Base-by-base conservation (phyloP, 2,329 filamentous ascomycete species). In the Pseudogymnoascus sp. region DNA sequence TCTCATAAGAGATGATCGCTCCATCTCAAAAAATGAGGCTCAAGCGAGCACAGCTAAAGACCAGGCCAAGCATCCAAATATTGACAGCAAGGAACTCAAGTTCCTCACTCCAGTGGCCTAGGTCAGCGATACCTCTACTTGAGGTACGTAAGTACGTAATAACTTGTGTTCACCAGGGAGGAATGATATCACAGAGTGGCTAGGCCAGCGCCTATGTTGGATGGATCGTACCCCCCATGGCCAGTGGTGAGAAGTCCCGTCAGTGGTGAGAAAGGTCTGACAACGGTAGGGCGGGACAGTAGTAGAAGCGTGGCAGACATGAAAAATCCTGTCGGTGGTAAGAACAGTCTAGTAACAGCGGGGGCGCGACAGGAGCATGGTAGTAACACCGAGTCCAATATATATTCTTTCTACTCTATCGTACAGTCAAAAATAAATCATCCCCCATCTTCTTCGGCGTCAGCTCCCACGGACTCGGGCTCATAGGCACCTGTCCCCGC, bases 391-490 rank as follows among this genome's bases (percentile, higher is more conserved):
- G 7, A 31, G 7, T 31, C 29, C 23, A 33, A 31, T 53, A 53
- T 53, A 53, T 53, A 53, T 53, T 17, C 44, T 23, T 29, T 53
- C 44, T 53, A 53, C 23, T 53, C 44, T 53, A 53, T 53, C 44
- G 23, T 53, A 53, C 44, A 53, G 44, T 53, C 9, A 53, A 17
- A 29, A 53, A 53, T 29, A 53, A 53, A 29, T 53, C 44, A 53
- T 53, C 44, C 7, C 44, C 44, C 44, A 53, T 53, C 44, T 53
- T 53, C 44, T 53, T 53, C 15, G 44, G 44, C 23, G 44, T 53
- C 23, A 53, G 44, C 44, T 53, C 44, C 44, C 44, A 53, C 15
- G 44, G 44, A 53, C 44, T 53, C 44, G 44, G 44, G 44, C 44
- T 53, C 44, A 53, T 53, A 53, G 44, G 44, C 44, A 53, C 44